phyloP scores from a whole-genome alignment of 1,284 basidiomycete genomes.

The Cerrena zonata region DNA sequence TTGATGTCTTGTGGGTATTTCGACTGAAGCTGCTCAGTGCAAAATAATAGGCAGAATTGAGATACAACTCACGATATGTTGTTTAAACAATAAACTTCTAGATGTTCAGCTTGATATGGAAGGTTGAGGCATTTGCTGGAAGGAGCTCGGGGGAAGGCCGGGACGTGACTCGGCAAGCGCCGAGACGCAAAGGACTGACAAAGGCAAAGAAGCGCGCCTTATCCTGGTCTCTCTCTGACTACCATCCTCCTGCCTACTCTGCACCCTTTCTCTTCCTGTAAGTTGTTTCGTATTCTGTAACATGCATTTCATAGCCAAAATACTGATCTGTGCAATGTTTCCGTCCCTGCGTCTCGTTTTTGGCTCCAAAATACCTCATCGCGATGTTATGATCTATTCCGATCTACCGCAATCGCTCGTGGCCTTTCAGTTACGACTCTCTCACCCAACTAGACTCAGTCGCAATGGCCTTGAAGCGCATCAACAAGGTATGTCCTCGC shows the following conservation, averaged over 20 bases:
- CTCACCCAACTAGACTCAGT: constrained; percentile 25
- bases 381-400: constrained; percentile 13
- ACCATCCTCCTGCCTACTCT: constrained; percentile 2
- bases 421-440: constrained; percentile 15
- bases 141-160: not conserved
- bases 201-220: constrained; percentile 7
- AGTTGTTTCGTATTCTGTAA: not conserved
- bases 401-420: constrained; percentile 9
- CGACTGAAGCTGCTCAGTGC: too few relatives aligned
- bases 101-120: too few relatives aligned
- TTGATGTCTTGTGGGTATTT: too few relatives aligned
- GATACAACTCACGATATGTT: too few relatives aligned
- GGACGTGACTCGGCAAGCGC: not conserved
- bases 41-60: too few relatives aligned
- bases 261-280: not conserved
- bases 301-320: not conserved
- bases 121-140: too few relatives aligned
- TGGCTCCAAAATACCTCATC: not conserved
- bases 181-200: constrained; percentile 5
- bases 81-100: too few relatives aligned
- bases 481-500: constrained; percentile 80
- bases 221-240: constrained; percentile 1
- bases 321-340: not conserved
- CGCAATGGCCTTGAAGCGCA: constrained; percentile 92
- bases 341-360: not conserved